A percentile compares a stretch with the other conserved stretches of the same genome.
Conservation (phyloP, 148 eudicot genomes). For the Amaranthus palmeri region DNA sequence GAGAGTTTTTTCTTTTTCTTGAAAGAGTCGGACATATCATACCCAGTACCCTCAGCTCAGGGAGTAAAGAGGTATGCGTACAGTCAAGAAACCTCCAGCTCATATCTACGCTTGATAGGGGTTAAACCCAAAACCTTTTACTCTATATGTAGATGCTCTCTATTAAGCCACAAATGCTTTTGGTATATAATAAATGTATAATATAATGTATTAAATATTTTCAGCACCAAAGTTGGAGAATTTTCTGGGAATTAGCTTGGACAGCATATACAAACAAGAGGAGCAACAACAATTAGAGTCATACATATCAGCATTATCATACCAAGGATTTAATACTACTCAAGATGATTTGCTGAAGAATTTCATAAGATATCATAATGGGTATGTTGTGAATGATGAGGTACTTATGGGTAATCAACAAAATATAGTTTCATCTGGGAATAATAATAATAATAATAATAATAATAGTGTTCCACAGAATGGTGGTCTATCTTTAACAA, state of each 20-base stretch:
- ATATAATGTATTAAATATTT: conserved; percentile 21
- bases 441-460: conserved; percentile 9
- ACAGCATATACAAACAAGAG: conserved; percentile 36
- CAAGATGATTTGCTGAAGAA: conserved; percentile 17
- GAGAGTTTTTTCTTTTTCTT: too few relatives aligned
- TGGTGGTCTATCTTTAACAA: conserved; percentile 46
- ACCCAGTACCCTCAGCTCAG: neutral
- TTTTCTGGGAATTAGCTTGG: conserved; percentile 58
- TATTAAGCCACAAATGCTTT: too few relatives aligned
- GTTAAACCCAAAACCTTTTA: too few relatives aligned
- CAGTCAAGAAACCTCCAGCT: too few relatives aligned
- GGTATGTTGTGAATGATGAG: conserved; percentile 10
- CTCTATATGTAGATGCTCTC: too few relatives aligned
- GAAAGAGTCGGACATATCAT: neutral
- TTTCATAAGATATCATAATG: conserved; percentile 4
- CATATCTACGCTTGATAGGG: too few relatives aligned
- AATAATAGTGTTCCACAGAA: conserved; percentile 1
- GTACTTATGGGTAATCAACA: conserved; percentile 13
- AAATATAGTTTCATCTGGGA: neutral
- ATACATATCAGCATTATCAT: conserved; percentile 27
- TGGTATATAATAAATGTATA: neutral
- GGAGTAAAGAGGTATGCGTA: neutral
- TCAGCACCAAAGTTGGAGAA: conserved; percentile 68
- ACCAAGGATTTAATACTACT: conserved; percentile 25
- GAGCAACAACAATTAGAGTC: conserved; percentile 24